These are phyloP conservation scores for Fusarium circinatum DNA, from an alignment of 2,329 filamentous ascomycete genomes.

Conservation along the genomic window DNA sequence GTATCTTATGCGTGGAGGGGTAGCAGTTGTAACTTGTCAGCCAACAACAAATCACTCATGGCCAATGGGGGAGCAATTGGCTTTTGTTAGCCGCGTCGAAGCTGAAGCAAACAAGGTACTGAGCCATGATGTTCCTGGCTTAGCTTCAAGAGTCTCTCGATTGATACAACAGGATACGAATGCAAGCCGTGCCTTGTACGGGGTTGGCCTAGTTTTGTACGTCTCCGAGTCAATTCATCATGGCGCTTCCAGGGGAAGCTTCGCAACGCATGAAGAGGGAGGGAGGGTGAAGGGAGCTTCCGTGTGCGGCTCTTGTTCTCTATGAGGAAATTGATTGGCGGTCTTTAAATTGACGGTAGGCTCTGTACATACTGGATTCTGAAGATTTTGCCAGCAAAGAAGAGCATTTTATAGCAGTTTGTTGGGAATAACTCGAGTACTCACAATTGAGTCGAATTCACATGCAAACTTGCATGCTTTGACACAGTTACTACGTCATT, in stretches of 20 bases:
- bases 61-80: constrained; percentile 26
- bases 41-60: constrained; percentile 37
- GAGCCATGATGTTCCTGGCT: constrained; percentile 26
- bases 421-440: background rate
- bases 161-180: constrained; percentile 14
- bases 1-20: background rate
- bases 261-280: background rate
- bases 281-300: constrained; percentile 14
- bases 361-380: background rate
- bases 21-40: background rate
- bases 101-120: background rate
- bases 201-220: constrained; percentile 29
- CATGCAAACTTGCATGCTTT: constrained; percentile 6
- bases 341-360: background rate
- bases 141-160: constrained; percentile 21
- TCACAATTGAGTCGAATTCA: background rate
- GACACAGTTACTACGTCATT: constrained; percentile 29
- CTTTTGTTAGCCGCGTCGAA: constrained; percentile 19
- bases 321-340: constrained; percentile 20
- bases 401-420: background rate
- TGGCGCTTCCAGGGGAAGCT: constrained; percentile 25
- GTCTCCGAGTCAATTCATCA: constrained; percentile 15
- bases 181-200: constrained; percentile 17
- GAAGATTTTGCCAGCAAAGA: background rate
- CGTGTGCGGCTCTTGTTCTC: constrained; percentile 22